Evolutionary conservation across 1,139 yeast species (phyloP).

Genomic region (Magnusiomyces paraingens): DNA sequence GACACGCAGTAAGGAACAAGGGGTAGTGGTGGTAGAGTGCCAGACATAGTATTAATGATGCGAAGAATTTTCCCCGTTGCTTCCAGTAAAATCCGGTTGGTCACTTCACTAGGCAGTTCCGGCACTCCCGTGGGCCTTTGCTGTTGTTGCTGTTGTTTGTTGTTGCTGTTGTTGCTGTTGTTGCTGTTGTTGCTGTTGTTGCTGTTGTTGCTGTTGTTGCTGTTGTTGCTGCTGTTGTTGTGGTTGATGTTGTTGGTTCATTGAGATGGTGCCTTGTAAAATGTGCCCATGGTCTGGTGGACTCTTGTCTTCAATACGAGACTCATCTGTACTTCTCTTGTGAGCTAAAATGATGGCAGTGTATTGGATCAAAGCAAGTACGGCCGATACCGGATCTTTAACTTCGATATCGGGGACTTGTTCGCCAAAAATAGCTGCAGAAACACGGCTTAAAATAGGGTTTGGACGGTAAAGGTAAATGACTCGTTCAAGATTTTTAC

Average conservation of each 20-base stretch:
- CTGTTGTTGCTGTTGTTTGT: neutral
- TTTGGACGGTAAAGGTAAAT: slow-evolving; percentile 35
- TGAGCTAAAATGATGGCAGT: slow-evolving; percentile 32
- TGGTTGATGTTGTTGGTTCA: neutral
- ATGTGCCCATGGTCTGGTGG: slow-evolving; percentile 6
- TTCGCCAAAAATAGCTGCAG: slow-evolving; percentile 15
- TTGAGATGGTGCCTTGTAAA: neutral
- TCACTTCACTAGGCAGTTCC: neutral
- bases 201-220: neutral
- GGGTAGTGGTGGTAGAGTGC: slow-evolving; percentile 30
- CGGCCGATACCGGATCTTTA: slow-evolving; percentile 25
- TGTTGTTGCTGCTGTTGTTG: neutral
- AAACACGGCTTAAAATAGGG: slow-evolving; percentile 11
- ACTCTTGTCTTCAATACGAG: slow-evolving; percentile 4
- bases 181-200: neutral
- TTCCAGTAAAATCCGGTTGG: slow-evolving; percentile 20
- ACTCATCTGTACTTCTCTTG: slow-evolving; percentile 22
- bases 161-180: neutral
- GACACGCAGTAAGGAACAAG: slow-evolving; percentile 33
- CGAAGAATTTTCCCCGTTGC: slow-evolving; percentile 31
- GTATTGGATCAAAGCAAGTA: slow-evolving; percentile 29
- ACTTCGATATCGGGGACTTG: slow-evolving; percentile 21
- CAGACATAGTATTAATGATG: slow-evolving; percentile 23
- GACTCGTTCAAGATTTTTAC: slow-evolving; percentile 33
- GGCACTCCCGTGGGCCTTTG: neutral